A percentile compares a stretch with the other conserved stretches of the same genome.
Evolutionary conservation across 768 basidiomycete genomes (phyloP).

Genomic region (Daedaleopsis sinensis): DNA sequence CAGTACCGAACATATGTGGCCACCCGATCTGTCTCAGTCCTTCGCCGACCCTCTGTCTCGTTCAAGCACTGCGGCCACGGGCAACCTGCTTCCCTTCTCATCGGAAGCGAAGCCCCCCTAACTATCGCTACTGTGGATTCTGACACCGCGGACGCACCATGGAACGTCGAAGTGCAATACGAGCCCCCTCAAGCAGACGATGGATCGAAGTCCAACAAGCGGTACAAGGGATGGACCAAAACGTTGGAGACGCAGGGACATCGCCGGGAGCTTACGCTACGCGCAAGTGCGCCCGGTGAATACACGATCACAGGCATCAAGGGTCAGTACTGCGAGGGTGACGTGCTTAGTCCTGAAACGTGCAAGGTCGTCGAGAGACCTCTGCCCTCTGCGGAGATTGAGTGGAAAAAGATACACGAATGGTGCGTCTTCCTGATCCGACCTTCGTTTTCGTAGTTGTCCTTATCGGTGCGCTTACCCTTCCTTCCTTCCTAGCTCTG

Average conservation of each 20-base stretch:
- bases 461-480: neutral
- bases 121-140: conserved; percentile 54
- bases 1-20: conserved; percentile 3
- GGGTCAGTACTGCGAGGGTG: conserved; percentile 83
- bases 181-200: conserved; percentile 49
- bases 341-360: conserved; percentile 80
- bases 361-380: conserved; percentile 80
- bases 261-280: conserved; percentile 48
- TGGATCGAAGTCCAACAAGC: conserved; percentile 39
- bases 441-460: neutral
- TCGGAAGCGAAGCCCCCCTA: conserved; percentile 66
- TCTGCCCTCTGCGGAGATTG: conserved; percentile 79
- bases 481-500: conserved; percentile 53
- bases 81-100: conserved; percentile 67
- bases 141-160: conserved; percentile 67
- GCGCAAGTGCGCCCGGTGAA: conserved; percentile 68
- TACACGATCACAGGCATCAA: conserved; percentile 72
- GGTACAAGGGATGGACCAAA: conserved; percentile 64
- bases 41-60: conserved; percentile 70
- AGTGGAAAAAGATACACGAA: conserved; percentile 89
- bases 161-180: conserved; percentile 67
- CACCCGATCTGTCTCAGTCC: conserved; percentile 62
- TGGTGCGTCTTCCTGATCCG: conserved; percentile 53
- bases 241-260: conserved; percentile 53
- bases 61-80: conserved; percentile 79